Conservation (phyloP, 305 asterid species). For the Plantago lanceolata region DNA sequence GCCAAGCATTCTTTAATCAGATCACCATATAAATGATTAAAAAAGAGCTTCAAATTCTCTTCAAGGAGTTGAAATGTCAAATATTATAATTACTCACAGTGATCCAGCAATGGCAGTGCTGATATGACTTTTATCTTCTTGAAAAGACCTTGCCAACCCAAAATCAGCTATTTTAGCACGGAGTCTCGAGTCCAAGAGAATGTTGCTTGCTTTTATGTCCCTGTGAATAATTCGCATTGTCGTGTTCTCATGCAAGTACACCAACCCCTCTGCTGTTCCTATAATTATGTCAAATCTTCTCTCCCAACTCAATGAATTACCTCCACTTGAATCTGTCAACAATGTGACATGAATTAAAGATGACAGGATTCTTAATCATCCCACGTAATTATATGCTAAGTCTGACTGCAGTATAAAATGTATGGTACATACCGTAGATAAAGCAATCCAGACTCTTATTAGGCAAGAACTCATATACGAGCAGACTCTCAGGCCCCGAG, state of each 20-base stretch:
- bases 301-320: constrained; percentile 65
- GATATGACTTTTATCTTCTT: constrained; percentile 76
- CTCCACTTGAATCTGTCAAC: constrained; percentile 6
- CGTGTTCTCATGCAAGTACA: constrained; percentile 74
- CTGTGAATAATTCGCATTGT: constrained; percentile 64
- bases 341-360: background rate
- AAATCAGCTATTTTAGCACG: constrained; percentile 82
- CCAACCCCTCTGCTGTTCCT: constrained; percentile 75
- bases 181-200: constrained; percentile 60
- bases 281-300: constrained; percentile 61
- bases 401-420: background rate
- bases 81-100: constrained; percentile 40
- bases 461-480: constrained; percentile 64
- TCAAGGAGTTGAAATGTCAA: no score
- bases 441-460: constrained; percentile 74
- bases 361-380: background rate
- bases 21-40: background rate
- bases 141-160: constrained; percentile 79
- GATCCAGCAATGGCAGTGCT: constrained; percentile 93
- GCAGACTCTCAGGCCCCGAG: constrained; percentile 81
- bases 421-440: constrained; percentile 53
- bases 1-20: background rate
- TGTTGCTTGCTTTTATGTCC: constrained; percentile 79
- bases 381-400: background rate
- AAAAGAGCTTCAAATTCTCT: background rate